Base-by-base conservation (phyloP, 106 monocot species). In the Xerophyta viscosa region DNA sequence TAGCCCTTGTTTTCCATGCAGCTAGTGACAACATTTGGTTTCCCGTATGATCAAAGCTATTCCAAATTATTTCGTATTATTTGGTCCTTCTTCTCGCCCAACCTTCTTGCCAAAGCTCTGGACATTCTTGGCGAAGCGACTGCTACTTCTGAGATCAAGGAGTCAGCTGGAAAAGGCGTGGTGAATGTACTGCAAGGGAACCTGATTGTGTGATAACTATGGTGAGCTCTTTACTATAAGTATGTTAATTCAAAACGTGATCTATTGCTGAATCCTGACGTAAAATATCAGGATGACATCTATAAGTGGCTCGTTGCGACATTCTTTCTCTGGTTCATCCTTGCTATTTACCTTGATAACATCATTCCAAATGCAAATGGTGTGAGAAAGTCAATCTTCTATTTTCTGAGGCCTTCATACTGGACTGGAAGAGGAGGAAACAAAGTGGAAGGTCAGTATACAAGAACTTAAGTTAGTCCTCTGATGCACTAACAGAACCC, bases 321-420 rank as follows among this genome's bases (percentile, higher is more conserved):
- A 51, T 92, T 92, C 44, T 74, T 87, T 58, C 30, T 92, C 25
- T 92, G 92, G 92, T 59, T 92, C 29, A 25, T 80, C 29, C 62
- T 92, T 73, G 92, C 92, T 27, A 79, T 92, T 56, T 92, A 92
- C 64, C 73, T 87, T 18, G 86, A 92, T 58, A 92, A 92, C 50
- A 76, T 92, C 46, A 30, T 92, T 52, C 82, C 86, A 27, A 80
- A 92, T 57, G 33, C 73, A 45, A 77, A 65, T 63, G 92, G 92
- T 50, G 83, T 92, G 45, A 82, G 92, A 23, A 92, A 92, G 71
- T 64, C 92, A 25, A 5, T 71, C 0, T 69, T 83, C 54, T 92
- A 92, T 46, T 92, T 92, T 68, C 27, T 87, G 49, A 76, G 63
- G 44, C 79, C 72, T 58, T 82, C 76, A 25, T 92, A 87, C 63